Conservation (phyloP, 176 grass and related monocot species). For the Cenchrus americanus region DNA sequence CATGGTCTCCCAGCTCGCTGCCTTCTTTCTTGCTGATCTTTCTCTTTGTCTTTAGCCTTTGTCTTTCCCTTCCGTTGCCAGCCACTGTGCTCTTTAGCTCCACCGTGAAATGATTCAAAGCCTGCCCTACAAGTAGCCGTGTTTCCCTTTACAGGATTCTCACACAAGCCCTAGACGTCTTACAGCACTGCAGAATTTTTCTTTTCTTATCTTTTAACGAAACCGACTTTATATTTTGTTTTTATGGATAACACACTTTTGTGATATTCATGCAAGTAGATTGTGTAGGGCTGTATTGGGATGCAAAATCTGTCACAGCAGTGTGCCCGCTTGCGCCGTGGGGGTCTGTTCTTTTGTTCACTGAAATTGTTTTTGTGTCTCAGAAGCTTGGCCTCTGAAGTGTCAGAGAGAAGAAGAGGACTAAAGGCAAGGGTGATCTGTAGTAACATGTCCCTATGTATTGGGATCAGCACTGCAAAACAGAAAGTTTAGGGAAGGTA, state of each 20-base stretch:
- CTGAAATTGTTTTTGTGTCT: constrained; percentile 63
- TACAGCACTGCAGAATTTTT: constrained; percentile 54
- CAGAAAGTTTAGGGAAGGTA: constrained; percentile 43
- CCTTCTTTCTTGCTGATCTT: constrained; percentile 51
- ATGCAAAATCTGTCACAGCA: constrained; percentile 40
- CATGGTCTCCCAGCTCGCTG: constrained; percentile 61
- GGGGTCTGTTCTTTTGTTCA: constrained; percentile 47
- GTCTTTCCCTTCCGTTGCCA: constrained; percentile 46
- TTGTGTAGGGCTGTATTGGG: constrained; percentile 32
- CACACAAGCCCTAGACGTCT: constrained; percentile 59
- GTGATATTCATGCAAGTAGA: constrained; percentile 43
- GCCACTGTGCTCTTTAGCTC: constrained; percentile 50
- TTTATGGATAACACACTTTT: constrained; percentile 50
- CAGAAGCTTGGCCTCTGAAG: constrained; percentile 55
- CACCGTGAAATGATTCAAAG: constrained; percentile 94
- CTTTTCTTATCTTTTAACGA: constrained; percentile 51
- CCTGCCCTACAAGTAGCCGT: constrained; percentile 80
- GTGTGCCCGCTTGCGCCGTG: constrained; percentile 31
- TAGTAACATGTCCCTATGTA: constrained; percentile 44
- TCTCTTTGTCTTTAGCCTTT: constrained; percentile 62
- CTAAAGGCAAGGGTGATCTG: constrained; percentile 44
- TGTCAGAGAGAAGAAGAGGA: constrained; percentile 41
- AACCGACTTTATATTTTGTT: constrained; percentile 43
- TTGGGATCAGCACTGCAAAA: constrained; percentile 72
- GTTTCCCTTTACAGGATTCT: constrained; percentile 81